These are phyloP conservation scores for Trichophyton mentagrophytes DNA, from an alignment of 2,329 filamentous ascomycete species.

Conservation along the genomic window DNA sequence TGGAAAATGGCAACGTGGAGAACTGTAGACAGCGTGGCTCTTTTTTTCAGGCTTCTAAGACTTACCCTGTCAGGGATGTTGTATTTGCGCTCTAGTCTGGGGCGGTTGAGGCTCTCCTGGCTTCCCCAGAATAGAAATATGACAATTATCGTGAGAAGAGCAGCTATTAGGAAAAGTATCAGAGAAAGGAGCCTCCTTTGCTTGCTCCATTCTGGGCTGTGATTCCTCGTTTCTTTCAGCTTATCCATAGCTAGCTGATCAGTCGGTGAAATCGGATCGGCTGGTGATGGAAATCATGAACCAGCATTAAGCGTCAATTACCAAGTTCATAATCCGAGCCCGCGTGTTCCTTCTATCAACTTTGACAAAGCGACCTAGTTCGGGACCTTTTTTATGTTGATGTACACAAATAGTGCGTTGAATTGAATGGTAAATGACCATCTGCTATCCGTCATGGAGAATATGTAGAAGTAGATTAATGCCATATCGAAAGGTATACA, in stretches of 20 bases:
- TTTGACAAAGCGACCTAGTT: background rate
- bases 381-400: too few relatives aligned
- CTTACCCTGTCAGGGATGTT: slow-evolving; percentile 6
- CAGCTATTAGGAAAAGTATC: background rate
- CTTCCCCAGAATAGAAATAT: background rate
- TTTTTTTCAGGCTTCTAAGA: background rate
- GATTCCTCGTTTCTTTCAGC: background rate
- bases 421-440: background rate
- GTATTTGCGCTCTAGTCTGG: background rate
- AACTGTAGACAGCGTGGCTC: too few relatives aligned
- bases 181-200: background rate
- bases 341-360: background rate
- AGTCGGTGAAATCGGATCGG: background rate
- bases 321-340: background rate
- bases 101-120: background rate
- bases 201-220: background rate
- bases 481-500: background rate
- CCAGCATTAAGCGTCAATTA: background rate
- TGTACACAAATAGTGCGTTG: background rate
- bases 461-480: background rate
- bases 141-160: background rate
- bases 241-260: background rate
- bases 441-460: background rate
- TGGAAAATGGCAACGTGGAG: too few relatives aligned
- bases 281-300: background rate